These are phyloP conservation scores for Acanthamoeba rhysodes DNA, from an alignment of 208 protist genomes.

Conservation along the genomic window DNA sequence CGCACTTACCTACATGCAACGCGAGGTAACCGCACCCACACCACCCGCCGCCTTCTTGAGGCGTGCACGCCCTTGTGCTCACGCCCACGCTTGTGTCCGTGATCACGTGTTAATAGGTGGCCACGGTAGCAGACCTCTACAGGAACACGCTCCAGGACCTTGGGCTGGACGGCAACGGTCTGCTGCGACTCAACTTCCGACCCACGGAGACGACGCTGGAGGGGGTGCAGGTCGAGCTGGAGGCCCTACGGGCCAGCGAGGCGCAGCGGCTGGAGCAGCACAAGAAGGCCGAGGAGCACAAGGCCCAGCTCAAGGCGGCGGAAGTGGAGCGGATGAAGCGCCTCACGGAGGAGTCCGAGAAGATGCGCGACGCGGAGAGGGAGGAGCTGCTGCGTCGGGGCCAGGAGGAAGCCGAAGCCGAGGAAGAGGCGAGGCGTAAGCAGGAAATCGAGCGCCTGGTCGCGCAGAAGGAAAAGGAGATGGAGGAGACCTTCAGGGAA, in stretches of 20 bases:
- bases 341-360: neutral
- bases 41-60: neutral
- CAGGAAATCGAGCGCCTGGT: neutral
- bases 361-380: neutral
- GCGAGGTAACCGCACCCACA: neutral
- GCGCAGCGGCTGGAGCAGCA: neutral
- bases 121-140: neutral
- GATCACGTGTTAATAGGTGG: no score
- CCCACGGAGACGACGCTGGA: slow-evolving; percentile 25
- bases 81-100: neutral
- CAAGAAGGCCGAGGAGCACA: slow-evolving; percentile 34
- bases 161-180: neutral
- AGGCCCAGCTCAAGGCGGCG: neutral
- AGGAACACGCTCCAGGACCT: slow-evolving; percentile 9
- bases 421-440: neutral
- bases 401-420: neutral
- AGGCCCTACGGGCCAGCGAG: neutral
- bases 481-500: slow-evolving; percentile 45
- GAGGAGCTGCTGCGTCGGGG: neutral
- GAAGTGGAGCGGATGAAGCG: slow-evolving; percentile 4
- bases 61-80: neutral
- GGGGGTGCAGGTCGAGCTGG: slow-evolving; percentile 11
- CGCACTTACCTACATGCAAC: neutral
- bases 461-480: slow-evolving; percentile 45
- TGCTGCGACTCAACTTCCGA: slow-evolving; percentile 49